Percentiles rank a stretch among this genome's conserved stretches.
Conservation (phyloP, 306 rosid species). For the Rosa chinensis region DNA sequence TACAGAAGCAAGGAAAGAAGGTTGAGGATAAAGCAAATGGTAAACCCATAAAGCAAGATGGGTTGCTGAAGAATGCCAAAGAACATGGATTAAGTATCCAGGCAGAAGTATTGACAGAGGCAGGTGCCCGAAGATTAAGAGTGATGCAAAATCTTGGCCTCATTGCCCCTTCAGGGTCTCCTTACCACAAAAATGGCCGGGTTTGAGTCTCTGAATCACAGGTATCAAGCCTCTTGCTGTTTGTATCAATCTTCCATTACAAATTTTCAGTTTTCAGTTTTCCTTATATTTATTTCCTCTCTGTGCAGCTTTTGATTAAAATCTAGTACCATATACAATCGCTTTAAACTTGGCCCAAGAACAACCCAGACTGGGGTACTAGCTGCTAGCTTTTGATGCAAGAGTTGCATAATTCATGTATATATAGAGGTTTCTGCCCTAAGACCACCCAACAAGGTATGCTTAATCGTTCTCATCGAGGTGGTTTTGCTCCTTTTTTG, state of each 20-base stretch:
- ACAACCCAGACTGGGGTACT: not conserved
- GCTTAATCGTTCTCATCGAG: not conserved
- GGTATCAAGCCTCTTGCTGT: not conserved
- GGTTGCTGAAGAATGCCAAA: conserved; percentile 5
- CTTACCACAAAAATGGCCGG: conserved; percentile 35
- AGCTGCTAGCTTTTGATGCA: conserved; percentile 3
- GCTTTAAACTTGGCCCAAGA: not conserved
- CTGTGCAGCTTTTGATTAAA: not conserved
- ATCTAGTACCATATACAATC: not conserved
- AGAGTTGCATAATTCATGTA: not conserved
- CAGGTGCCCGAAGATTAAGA: conserved; percentile 53
- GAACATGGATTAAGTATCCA: not conserved
- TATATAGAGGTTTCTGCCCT: not conserved
- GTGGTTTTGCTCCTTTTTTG: not conserved
- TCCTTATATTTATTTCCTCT: not conserved
- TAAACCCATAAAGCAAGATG: conserved; percentile 3
- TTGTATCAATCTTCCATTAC: not conserved
- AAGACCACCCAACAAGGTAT: conserved; percentile 8
- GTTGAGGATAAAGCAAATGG: not conserved
- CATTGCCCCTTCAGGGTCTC: conserved; percentile 61
- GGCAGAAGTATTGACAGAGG: conserved; percentile 19
- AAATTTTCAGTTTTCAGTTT: not conserved
- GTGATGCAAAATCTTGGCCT: conserved; percentile 72
- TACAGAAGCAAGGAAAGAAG: not conserved
- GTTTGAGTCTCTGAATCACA: conserved; percentile 13